Conservation (phyloP, 306 rosid genomes). For the Senna siamea region DNA sequence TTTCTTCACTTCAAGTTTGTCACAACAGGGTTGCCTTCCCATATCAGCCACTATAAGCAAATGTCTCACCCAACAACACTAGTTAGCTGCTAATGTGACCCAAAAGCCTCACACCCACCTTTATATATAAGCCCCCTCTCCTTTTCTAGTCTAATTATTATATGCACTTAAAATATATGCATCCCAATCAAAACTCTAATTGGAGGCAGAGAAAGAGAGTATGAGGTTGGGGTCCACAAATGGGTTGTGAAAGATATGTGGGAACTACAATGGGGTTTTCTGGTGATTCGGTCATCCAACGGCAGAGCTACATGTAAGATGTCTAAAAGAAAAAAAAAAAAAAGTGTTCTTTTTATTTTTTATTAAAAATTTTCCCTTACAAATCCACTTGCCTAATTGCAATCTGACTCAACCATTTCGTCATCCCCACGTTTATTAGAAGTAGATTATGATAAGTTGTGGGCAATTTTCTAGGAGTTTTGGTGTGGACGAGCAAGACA, state of each 20-base stretch:
- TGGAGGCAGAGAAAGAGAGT: slow-evolving; percentile 40
- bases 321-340: slow-evolving; percentile 16
- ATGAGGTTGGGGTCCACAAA: slow-evolving; percentile 53
- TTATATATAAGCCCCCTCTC: slow-evolving; percentile 48
- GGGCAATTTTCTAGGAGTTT: slow-evolving; percentile 18
- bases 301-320: slow-evolving; percentile 40
- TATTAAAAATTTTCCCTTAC: slow-evolving; percentile 38
- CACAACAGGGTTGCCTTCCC: slow-evolving; percentile 99
- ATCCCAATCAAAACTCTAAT: neutral
- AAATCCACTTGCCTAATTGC: slow-evolving; percentile 56
- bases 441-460: slow-evolving; percentile 23
- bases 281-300: slow-evolving; percentile 53
- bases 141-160: slow-evolving; percentile 45
- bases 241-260: slow-evolving; percentile 65
- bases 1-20: slow-evolving; percentile 94
- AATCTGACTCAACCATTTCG: slow-evolving; percentile 87
- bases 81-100: slow-evolving; percentile 42
- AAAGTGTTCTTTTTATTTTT: too few relatives aligned
- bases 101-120: slow-evolving; percentile 56
- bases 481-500: neutral
- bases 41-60: slow-evolving; percentile 37
- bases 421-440: slow-evolving; percentile 63
- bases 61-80: neutral
- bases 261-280: slow-evolving; percentile 61
- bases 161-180: slow-evolving; percentile 27